Base-by-base conservation (phyloP, 352 stramenopile genomes). In the Aphanomyces stellatus region DNA sequence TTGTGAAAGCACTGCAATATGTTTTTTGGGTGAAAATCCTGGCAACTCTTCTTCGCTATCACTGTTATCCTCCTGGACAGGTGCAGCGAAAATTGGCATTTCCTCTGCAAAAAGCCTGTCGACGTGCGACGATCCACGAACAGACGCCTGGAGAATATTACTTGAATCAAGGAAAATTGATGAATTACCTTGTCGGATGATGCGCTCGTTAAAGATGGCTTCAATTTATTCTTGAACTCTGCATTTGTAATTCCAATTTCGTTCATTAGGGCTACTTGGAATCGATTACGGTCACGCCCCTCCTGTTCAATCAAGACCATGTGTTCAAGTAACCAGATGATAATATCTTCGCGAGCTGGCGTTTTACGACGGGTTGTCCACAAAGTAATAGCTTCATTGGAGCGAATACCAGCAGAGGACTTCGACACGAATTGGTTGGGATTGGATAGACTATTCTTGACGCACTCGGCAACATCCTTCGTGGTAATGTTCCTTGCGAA, bases 311-410 rank as follows among this genome's bases (percentile, higher is more conserved):
- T 46, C 10, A 85, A 48, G 2, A 80, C 37, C 75, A 87, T 81
- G 42, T 80, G 79, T 19, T 72, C 65, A 33, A 91, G 75, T 62
- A 91, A 67, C 80, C 82, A 91, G 28, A 61, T 51, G 13, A 73
- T 73, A 34, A 87, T 73, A 31, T 89, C 74, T 33, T 85, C 72
- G 37, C 75, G 77, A 17, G 72, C 63, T 4, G 79, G 82, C 4
- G 80, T 63, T n/a, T n/a, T n/a, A n/a, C n/a, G n/a, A n/a, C n/a
- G n/a, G n/a, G n/a, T n/a, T n/a, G n/a, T n/a, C n/a, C n/a, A n/a
- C n/a, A n/a, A n/a, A n/a, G n/a, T n/a, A n/a, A n/a, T n/a, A n/a
- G n/a, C n/a, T n/a, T n/a, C n/a, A n/a, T n/a, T n/a, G n/a, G n/a
- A n/a, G n/a, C n/a, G n/a, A n/a, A n/a, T n/a, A n/a, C 46, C 46